Percentiles rank a stretch among this genome's conserved stretches.
Evolutionary conservation across 768 basidiomycete genomes (phyloP).

Genomic region (Lentinula aciculospora): DNA sequence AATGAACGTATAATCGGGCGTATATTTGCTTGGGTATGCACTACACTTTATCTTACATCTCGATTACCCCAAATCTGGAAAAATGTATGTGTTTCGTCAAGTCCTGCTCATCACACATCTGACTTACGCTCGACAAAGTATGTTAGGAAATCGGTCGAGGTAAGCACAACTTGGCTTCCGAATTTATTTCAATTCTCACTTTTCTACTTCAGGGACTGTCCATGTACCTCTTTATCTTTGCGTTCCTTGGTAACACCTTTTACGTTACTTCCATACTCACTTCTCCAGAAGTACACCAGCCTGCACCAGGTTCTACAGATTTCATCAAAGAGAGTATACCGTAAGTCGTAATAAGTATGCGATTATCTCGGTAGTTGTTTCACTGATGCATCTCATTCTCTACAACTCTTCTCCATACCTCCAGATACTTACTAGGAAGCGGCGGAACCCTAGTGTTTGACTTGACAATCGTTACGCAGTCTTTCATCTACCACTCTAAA

Average conservation of each 20-base stretch:
- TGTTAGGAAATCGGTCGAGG: constrained; percentile 86
- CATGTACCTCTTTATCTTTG: constrained; percentile 88
- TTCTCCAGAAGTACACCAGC: constrained; percentile 56
- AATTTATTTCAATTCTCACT: constrained; percentile 1
- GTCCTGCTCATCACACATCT: no score
- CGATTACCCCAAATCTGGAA: constrained; percentile 99
- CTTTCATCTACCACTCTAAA: constrained; percentile 64
- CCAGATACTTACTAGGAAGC: constrained; percentile 86
- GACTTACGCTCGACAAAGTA: no score
- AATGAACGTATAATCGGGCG: constrained; percentile 76
- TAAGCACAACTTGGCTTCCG: constrained; percentile 16
- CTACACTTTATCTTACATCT: constrained; percentile 87
- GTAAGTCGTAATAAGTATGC: constrained; percentile 56
- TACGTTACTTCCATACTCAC: constrained; percentile 89
- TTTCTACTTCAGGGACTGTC: constrained; percentile 66
- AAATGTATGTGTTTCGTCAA: constrained; percentile 52
- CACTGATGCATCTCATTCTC: background rate
- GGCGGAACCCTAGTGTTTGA: constrained; percentile 94
- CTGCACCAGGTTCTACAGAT: constrained; percentile 53
- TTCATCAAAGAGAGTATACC: constrained; percentile 82
- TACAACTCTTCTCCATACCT: background rate
- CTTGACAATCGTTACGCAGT: constrained; percentile 84
- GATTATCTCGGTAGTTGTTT: background rate
- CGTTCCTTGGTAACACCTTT: constrained; percentile 90
- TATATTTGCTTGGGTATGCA: constrained; percentile 92